These are phyloP conservation scores for Chaetomium globosum DNA, from an alignment of 2,329 filamentous ascomycete species.

Conservation along the genomic window DNA sequence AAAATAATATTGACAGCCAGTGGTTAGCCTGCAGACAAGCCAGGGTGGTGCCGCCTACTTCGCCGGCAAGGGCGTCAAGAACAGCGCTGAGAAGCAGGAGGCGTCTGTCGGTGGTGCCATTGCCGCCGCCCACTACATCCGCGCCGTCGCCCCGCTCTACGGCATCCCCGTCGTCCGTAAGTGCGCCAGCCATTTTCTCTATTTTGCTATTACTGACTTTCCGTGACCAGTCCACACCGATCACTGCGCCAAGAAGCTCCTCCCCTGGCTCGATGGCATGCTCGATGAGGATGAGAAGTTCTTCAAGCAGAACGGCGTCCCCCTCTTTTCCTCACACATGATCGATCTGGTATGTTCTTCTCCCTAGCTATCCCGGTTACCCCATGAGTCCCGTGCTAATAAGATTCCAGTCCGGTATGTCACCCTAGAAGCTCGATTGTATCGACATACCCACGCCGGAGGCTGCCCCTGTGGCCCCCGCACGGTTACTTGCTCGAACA, in stretches of 20 bases:
- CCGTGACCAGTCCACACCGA: constrained; percentile 74
- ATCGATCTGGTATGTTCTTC: constrained; percentile 69
- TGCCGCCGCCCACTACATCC: constrained; percentile 91
- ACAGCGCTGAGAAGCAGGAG: constrained; percentile 70
- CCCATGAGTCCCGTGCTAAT: constrained; percentile 7
- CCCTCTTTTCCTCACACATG: constrained; percentile 97
- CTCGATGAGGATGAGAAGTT: constrained; percentile 90
- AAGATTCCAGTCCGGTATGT: constrained; percentile 26
- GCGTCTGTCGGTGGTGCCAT: constrained; percentile 87
- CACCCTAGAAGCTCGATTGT: not conserved
- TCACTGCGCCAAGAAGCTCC: constrained; percentile 99
- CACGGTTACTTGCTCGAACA: not conserved
- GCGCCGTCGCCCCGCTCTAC: constrained; percentile 82
- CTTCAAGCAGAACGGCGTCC: constrained; percentile 91
- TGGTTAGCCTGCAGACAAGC: constrained; percentile 83
- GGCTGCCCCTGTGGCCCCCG: too few species aligned
- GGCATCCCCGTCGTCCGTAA: constrained; percentile 77
- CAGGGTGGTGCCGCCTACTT: constrained; percentile 95
- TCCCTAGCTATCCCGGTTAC: not conserved
- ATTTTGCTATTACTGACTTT: not conserved
- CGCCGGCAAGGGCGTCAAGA: constrained; percentile 84
- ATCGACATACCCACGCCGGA: not conserved
- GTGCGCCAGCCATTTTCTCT: constrained; percentile 4
- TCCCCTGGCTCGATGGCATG: constrained; percentile 97
- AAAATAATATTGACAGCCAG: constrained; percentile 13